Percentiles rank a stretch among this genome's conserved stretches.
Conservation (phyloP, 2,329 filamentous ascomycete species). For the Aspergillus arachidicola region DNA sequence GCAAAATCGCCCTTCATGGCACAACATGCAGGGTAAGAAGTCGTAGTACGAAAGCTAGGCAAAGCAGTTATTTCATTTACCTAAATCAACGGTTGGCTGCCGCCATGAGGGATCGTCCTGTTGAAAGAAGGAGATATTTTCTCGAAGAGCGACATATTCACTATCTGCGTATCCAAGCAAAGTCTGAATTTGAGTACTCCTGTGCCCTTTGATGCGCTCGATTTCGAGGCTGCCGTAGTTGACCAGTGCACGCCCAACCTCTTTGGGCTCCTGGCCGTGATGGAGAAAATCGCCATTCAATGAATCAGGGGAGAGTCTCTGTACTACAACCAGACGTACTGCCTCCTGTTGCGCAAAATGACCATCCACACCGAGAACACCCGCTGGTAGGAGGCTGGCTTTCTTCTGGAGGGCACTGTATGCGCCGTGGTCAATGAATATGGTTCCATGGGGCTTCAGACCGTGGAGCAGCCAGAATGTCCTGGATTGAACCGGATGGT, state of each 20-base stretch:
- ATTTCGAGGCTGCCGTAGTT: slow-evolving; percentile 93
- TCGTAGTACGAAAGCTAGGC: not conserved
- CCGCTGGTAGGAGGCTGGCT: slow-evolving; percentile 84
- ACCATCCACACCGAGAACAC: slow-evolving; percentile 87
- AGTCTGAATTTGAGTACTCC: slow-evolving; percentile 77
- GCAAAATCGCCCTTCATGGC: not conserved
- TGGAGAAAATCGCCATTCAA: slow-evolving; percentile 44
- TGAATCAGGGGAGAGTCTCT: slow-evolving; percentile 52
- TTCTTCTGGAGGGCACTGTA: slow-evolving; percentile 78
- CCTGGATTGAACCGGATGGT: slow-evolving; percentile 83
- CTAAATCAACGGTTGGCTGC: slow-evolving; percentile 2
- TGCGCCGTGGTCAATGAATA: slow-evolving; percentile 93
- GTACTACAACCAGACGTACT: slow-evolving; percentile 80
- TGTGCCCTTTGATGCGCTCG: slow-evolving; percentile 76
- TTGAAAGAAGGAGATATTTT: slow-evolving; percentile 78
- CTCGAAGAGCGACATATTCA: slow-evolving; percentile 87
- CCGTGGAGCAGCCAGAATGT: slow-evolving; percentile 98
- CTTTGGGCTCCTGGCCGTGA: slow-evolving; percentile 53
- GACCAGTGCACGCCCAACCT: slow-evolving; percentile 86
- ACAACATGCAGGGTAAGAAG: no score
- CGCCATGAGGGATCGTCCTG: slow-evolving; percentile 21
- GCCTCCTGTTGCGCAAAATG: slow-evolving; percentile 90
- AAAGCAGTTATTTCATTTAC: not conserved
- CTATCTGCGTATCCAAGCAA: slow-evolving; percentile 90
- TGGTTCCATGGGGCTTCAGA: slow-evolving; percentile 81